Percentiles rank a stretch among this genome's conserved stretches.
These are phyloP conservation scores for Penicillium sp. DNA, from an alignment of 2,329 filamentous ascomycete species.

Conservation along the genomic window DNA sequence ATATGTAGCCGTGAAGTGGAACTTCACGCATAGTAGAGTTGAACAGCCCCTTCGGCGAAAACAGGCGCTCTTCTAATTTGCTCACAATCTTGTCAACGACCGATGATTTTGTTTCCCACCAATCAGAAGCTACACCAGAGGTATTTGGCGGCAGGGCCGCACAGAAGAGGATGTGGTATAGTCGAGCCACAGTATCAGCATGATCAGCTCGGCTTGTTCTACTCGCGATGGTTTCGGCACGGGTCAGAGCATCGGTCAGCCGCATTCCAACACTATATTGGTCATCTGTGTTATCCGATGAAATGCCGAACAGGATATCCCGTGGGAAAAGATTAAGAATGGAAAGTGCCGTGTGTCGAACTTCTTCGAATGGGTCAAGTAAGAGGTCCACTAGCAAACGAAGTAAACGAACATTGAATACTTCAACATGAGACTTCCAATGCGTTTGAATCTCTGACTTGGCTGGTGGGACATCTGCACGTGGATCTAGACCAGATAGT, in stretches of 20 bases:
- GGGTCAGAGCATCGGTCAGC: slow-evolving; percentile 36
- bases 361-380: slow-evolving; percentile 91
- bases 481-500: slow-evolving; percentile 67
- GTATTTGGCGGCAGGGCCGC: slow-evolving; percentile 52
- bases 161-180: slow-evolving; percentile 70
- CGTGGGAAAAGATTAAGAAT: slow-evolving; percentile 48
- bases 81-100: slow-evolving; percentile 64
- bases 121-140: slow-evolving; percentile 14
- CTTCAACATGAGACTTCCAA: slow-evolving; percentile 55
- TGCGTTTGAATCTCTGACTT: slow-evolving; percentile 55
- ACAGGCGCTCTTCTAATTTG: slow-evolving; percentile 68
- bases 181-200: slow-evolving; percentile 84
- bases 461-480: slow-evolving; percentile 44
- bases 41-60: slow-evolving; percentile 66
- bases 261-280: slow-evolving; percentile 29
- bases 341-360: slow-evolving; percentile 62
- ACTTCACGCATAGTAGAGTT: slow-evolving; percentile 67
- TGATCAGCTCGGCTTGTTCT: slow-evolving; percentile 84
- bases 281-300: slow-evolving; percentile 6
- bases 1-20: slow-evolving; percentile 72
- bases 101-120: slow-evolving; percentile 44
- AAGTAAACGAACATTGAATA: slow-evolving; percentile 45
- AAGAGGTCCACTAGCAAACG: slow-evolving; percentile 75
- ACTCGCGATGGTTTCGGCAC: slow-evolving; percentile 44
- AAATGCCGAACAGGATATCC: slow-evolving; percentile 28